Evolutionary conservation across 169 alveolate species (phyloP).

Genomic region (Toxoplasma gondii): DNA sequence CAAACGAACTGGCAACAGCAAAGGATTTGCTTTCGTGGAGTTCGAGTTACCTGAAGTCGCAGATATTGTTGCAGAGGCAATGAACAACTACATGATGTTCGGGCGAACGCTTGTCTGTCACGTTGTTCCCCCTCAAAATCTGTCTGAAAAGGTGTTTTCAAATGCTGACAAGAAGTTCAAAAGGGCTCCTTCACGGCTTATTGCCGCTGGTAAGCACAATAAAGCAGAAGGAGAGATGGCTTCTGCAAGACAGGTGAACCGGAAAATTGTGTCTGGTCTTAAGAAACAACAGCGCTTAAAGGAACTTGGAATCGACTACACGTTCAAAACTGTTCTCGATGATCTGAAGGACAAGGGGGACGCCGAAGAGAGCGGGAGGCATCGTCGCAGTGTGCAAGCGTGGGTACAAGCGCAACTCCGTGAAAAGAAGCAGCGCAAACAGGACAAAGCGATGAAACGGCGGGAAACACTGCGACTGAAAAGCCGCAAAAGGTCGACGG

Average conservation of each 20-base stretch:
- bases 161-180: not conserved
- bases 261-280: not conserved
- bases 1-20: slow-evolving; percentile 63
- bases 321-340: not conserved
- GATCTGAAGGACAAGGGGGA: not conserved
- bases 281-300: not conserved
- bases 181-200: not conserved
- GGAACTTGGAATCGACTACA: slow-evolving; percentile 31
- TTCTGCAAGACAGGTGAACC: slow-evolving; percentile 15
- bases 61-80: slow-evolving; percentile 85
- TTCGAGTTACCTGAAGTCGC: slow-evolving; percentile 87
- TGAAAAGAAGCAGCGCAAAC: not conserved
- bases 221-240: slow-evolving; percentile 27
- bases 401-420: not conserved
- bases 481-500: not conserved
- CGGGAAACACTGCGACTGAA: not conserved
- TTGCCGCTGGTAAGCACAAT: slow-evolving; percentile 33
- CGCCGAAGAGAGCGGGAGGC: slow-evolving; percentile 7
- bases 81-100: slow-evolving; percentile 85
- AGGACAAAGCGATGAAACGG: not conserved
- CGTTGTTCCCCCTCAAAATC: not conserved
- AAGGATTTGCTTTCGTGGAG: slow-evolving; percentile 71
- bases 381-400: not conserved
- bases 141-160: not conserved
- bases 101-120: slow-evolving; percentile 69